phyloP scores from a whole-genome alignment of 306 rosid genomes.

The Pyrus pyrifolia region DNA sequence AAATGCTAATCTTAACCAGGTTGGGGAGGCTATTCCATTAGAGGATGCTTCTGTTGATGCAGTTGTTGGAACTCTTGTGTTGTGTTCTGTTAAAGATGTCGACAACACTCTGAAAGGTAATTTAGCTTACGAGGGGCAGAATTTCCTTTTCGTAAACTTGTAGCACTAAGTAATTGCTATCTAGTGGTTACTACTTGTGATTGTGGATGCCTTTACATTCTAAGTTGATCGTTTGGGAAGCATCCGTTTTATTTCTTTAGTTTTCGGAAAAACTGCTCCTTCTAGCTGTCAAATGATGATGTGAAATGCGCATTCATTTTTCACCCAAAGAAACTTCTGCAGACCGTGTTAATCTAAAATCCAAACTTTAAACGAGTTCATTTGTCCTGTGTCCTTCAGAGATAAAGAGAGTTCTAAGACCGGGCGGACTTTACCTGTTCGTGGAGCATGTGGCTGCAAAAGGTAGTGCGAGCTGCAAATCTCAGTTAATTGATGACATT shows the following conservation, averaged over 20 bases:
- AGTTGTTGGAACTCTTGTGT: constrained; percentile 88
- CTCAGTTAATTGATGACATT: not conserved
- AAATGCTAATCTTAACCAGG: constrained; percentile 36
- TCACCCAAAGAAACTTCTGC: not conserved
- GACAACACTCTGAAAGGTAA: constrained; percentile 62
- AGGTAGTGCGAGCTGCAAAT: constrained; percentile 36
- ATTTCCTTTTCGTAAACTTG: not conserved
- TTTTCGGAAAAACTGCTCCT: not conserved
- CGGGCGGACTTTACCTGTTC: constrained; percentile 67
- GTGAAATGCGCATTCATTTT: not conserved
- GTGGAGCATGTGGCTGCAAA: constrained; percentile 82
- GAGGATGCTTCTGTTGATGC: constrained; percentile 88
- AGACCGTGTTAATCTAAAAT: not conserved
- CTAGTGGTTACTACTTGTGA: not conserved
- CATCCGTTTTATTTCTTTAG: not conserved
- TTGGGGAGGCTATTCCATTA: constrained; percentile 79
- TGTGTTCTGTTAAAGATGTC: constrained; percentile 84
- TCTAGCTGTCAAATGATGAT: not conserved
- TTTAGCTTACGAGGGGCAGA: not conserved
- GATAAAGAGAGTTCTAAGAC: constrained; percentile 71
- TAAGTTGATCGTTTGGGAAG: not conserved
- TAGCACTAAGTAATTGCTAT: not conserved
- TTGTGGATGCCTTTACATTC: not conserved
- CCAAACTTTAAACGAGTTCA: not conserved
- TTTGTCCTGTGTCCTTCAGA: constrained; percentile 33